Base-by-base conservation (phyloP, 805 yeast genomes). In the Lipomyces chichibuensis region DNA sequence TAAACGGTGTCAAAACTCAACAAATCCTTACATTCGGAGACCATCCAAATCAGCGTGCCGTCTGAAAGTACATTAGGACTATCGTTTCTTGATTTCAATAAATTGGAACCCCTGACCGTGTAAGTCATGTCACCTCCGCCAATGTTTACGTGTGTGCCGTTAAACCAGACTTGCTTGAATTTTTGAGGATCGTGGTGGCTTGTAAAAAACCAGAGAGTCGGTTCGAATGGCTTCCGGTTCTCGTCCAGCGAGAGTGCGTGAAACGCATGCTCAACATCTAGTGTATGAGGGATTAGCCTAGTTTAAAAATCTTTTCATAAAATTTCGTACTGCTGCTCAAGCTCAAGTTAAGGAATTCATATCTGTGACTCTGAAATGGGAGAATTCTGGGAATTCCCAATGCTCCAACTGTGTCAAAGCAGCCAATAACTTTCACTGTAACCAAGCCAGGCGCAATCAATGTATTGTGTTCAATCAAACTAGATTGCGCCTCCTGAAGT, bases 361-460 rank as follows among this genome's bases (percentile, higher is more conserved):
- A 68, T 5, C 25, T 23, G 49, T 59, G 39, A 8, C 13, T n/a
- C 23, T 53, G 52, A 51, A 11, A 27, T 27, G 54, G 49, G 8
- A 65, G 1, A 13, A 59, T 23, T n/a, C 52, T 46, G 13, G 69
- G 71, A 46, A 66, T 27, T 23, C 70, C 71, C 27, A 68, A 37
- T 8, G 71, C 49, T 37, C 69, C 71, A 20, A 68, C 71, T 14
- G 71, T 68, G 53, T 68, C 71, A 33, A 68, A 68, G 51, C 69
- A 65, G 43, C 71, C 69, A 14, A 68, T 55, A 5, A 62, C 60
- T 43, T 65, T 27, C 20, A 59, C 35, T 2, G 29, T 14, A 25
- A 62, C 2, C 32, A 13, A 11, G n/a, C 46, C 25, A 27, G 58
- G 58, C 11, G 37, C 25, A 14, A 43, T 39, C 56, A 65, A 32